These are phyloP conservation scores for Candida tibetensis DNA, from an alignment of 805 yeast species.

Conservation along the genomic window DNA sequence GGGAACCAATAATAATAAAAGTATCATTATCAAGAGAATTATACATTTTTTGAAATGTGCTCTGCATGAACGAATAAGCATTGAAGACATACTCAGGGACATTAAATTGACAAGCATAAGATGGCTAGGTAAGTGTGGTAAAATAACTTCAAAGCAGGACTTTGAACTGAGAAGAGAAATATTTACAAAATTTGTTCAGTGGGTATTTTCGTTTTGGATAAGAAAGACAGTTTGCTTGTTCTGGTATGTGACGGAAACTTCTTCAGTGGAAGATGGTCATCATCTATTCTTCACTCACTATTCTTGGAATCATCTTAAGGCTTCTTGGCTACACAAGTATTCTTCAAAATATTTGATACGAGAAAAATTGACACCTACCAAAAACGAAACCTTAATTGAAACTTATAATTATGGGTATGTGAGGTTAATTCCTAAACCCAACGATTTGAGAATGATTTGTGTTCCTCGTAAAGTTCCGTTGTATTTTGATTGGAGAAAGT, in stretches of 20 bases:
- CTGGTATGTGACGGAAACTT: constrained; percentile 64
- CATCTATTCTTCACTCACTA: constrained; percentile 55
- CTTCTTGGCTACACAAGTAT: constrained; percentile 44
- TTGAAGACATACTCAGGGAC: constrained; percentile 29
- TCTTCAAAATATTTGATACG: constrained; percentile 31
- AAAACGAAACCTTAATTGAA: background rate
- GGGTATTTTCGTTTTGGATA: constrained; percentile 55
- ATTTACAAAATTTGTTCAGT: constrained; percentile 45
- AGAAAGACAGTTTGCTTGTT: constrained; percentile 46
- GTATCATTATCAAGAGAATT: constrained; percentile 34
- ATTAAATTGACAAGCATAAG: constrained; percentile 44
- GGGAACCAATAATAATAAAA: constrained; percentile 53
- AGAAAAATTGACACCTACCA: constrained; percentile 6
- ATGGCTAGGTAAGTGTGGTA: constrained; percentile 50
- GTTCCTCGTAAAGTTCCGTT: constrained; percentile 37
- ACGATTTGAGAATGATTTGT: constrained; percentile 59
- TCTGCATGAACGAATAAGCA: constrained; percentile 31
- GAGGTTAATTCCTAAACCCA: constrained; percentile 58
- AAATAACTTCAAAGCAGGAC: constrained; percentile 40
- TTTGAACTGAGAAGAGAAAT: constrained; percentile 32
- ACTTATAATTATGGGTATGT: constrained; percentile 36
- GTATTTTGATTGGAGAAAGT: background rate
- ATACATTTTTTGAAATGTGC: constrained; percentile 36
- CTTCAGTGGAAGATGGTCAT: constrained; percentile 25
- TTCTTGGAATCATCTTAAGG: constrained; percentile 50